phyloP scores from a whole-genome alignment of 192 early-diverging fungal species.

The Geranomyces variabilis region DNA sequence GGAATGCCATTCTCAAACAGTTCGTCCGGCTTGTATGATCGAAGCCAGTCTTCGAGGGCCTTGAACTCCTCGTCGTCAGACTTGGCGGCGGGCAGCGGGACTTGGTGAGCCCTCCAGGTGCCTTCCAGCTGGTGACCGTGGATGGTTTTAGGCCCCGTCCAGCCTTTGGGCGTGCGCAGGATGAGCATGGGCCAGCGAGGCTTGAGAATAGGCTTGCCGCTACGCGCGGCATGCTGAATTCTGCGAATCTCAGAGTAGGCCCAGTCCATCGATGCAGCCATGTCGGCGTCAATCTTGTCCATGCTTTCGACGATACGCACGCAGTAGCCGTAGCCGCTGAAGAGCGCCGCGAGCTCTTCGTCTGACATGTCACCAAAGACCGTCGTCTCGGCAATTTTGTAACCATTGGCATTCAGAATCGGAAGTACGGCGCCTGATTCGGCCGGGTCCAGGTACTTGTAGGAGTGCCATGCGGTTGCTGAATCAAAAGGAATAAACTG shows the following conservation, averaged over 20 bases:
- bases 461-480: constrained; percentile 51
- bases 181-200: constrained; percentile 51
- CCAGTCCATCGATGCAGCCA: constrained; percentile 50
- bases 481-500: no score
- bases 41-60: constrained; percentile 39
- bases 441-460: constrained; percentile 47
- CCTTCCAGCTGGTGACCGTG: constrained; percentile 47
- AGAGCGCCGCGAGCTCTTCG: constrained; percentile 40
- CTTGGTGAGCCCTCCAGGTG: constrained; percentile 48
- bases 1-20: constrained; percentile 35
- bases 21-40: constrained; percentile 43
- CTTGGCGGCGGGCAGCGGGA: constrained; percentile 41
- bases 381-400: constrained; percentile 49
- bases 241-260: constrained; percentile 41
- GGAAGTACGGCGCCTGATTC: constrained; percentile 47
- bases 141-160: constrained; percentile 45
- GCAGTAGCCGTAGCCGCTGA: constrained; percentile 52
- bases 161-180: constrained; percentile 50
- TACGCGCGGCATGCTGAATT: constrained; percentile 45
- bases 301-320: constrained; percentile 44
- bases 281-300: constrained; percentile 42
- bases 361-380: constrained; percentile 49
- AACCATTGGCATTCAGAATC: constrained; percentile 47
- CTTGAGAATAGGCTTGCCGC: constrained; percentile 42
- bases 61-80: constrained; percentile 42